phyloP scores from a whole-genome alignment of 2,329 filamentous ascomycete genomes.

The Eurotiales sp. region DNA sequence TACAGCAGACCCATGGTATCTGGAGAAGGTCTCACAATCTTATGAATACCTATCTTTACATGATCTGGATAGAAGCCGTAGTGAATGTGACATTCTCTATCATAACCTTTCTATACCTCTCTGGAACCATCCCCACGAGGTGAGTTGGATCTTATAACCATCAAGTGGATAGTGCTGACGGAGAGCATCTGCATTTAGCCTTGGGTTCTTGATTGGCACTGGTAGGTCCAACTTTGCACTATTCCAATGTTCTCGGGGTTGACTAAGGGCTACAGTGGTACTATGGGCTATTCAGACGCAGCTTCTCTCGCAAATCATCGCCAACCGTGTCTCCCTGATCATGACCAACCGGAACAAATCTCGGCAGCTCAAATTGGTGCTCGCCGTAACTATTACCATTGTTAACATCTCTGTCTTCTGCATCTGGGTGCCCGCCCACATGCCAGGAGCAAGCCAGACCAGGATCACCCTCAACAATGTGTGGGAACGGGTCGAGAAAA shows the following conservation, averaged over 20 bases:
- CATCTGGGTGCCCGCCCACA: slow-evolving; percentile 39
- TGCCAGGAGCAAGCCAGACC: slow-evolving; percentile 15
- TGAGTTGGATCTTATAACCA: not conserved
- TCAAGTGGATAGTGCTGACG: not conserved
- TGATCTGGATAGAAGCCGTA: not conserved
- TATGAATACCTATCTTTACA: not conserved
- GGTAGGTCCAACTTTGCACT: not conserved
- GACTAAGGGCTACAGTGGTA: not conserved
- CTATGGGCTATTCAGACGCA: slow-evolving; percentile 2
- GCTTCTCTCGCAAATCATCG: slow-evolving; percentile 12
- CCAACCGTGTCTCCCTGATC: slow-evolving; percentile 14
- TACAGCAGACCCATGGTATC: not conserved
- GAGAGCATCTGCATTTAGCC: not conserved
- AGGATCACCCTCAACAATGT: not conserved
- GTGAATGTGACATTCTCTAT: not conserved
- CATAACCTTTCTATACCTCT: not conserved
- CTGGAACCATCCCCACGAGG: not conserved
- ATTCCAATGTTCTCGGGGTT: not conserved
- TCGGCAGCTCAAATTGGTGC: slow-evolving; percentile 32
- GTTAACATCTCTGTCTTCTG: slow-evolving; percentile 34
- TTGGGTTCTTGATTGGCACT: not conserved
- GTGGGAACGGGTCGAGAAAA: not conserved
- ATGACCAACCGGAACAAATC: slow-evolving; percentile 19
- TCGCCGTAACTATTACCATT: slow-evolving; percentile 33
- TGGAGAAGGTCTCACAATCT: not conserved